These are phyloP conservation scores for Populus tremula DNA, from an alignment of 345 rosid genomes.

Conservation along the genomic window DNA sequence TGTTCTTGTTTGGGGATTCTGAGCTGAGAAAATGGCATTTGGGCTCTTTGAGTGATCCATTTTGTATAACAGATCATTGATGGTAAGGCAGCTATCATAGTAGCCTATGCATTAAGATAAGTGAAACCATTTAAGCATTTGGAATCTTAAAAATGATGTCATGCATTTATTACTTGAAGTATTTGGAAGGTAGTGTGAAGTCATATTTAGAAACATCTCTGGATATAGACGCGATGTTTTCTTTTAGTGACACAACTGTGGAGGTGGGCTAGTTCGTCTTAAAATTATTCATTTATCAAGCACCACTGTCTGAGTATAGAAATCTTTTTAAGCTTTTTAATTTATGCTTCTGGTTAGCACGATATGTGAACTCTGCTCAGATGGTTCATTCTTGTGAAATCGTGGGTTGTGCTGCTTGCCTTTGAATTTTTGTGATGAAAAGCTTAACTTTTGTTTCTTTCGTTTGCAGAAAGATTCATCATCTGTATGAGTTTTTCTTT, in stretches of 20 bases:
- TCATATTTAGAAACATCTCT: neutral
- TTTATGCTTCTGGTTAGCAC: neutral
- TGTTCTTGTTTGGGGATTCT: neutral
- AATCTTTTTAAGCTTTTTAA: neutral
- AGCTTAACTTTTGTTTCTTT: neutral
- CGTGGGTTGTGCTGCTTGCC: neutral
- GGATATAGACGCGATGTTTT: neutral
- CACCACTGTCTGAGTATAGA: neutral
- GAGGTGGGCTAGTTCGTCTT: neutral
- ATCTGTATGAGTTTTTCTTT: constrained; percentile 28
- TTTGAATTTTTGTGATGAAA: constrained; percentile 3
- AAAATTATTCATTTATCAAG: neutral
- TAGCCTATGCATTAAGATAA: neutral
- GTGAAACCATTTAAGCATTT: neutral
- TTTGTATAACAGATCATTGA: neutral
- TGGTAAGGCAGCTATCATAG: neutral
- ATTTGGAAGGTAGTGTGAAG: neutral
- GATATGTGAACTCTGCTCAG: neutral
- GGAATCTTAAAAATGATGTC: neutral
- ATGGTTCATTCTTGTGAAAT: neutral
- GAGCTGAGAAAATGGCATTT: neutral
- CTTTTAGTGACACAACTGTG: neutral
- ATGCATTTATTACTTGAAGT: neutral
- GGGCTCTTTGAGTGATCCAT: neutral
- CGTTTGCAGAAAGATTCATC: constrained; percentile 28